These are phyloP conservation scores for Quercus mongolica DNA, from an alignment of 306 rosid species.

Conservation along the genomic window DNA sequence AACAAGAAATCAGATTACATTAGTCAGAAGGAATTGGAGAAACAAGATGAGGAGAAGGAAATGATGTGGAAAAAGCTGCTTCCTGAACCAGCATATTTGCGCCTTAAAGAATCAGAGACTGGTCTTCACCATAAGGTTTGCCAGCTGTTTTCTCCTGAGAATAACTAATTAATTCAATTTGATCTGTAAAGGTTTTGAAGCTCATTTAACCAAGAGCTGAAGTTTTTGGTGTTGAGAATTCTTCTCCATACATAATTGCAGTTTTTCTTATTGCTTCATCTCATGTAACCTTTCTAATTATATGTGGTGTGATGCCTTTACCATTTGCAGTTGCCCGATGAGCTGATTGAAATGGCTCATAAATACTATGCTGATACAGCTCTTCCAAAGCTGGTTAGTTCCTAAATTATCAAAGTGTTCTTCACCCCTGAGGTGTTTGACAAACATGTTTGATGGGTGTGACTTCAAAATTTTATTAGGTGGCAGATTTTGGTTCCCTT, in stretches of 20 bases:
- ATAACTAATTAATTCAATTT: constrained; percentile 3
- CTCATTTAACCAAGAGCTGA: background rate
- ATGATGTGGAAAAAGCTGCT: constrained; percentile 72
- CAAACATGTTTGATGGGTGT: constrained; percentile 26
- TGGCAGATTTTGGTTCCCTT: constrained; percentile 98
- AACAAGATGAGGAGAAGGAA: constrained; percentile 68
- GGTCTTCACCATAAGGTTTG: constrained; percentile 83
- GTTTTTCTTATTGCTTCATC: background rate
- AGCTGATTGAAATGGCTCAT: constrained; percentile 92
- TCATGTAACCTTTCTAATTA: constrained; percentile 20
- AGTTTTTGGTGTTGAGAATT: constrained; percentile 9
- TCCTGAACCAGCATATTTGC: constrained; percentile 75
- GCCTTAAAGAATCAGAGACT: constrained; percentile 90
- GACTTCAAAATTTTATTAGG: constrained; percentile 50
- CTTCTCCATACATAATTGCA: background rate
- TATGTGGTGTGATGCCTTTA: constrained; percentile 7
- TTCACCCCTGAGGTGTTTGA: constrained; percentile 12
- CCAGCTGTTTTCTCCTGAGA: constrained; percentile 14
- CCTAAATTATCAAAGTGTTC: constrained; percentile 14
- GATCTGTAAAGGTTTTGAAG: constrained; percentile 1
- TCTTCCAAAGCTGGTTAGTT: constrained; percentile 93
- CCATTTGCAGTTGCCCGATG: constrained; percentile 75
- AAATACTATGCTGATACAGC: constrained; percentile 83
- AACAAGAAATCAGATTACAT: constrained; percentile 45
- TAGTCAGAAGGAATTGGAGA: constrained; percentile 56